phyloP scores from a whole-genome alignment of 75 land plant genomes.

The Gnetum montanum region DNA sequence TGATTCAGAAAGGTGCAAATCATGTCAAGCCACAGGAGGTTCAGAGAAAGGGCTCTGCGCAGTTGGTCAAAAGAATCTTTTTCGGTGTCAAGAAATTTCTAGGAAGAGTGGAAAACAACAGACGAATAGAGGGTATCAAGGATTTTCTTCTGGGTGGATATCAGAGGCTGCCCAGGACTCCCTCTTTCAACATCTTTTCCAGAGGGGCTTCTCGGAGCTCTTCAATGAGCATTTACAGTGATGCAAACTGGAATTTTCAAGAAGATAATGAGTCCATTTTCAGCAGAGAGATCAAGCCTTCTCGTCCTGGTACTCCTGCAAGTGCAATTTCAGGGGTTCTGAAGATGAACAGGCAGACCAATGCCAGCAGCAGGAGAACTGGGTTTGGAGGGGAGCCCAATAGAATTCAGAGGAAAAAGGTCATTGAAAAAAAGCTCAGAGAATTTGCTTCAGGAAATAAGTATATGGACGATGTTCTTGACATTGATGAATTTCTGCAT shows the following conservation, averaged over 20 bases:
- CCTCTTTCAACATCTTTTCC: constrained; percentile 11
- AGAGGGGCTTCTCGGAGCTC: neutral
- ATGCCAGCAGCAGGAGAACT: neutral
- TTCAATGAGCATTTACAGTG: constrained; percentile 7
- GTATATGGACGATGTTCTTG: constrained; percentile 32
- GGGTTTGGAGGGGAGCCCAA: neutral
- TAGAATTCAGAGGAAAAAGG: too few relatives aligned
- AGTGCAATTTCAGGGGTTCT: neutral
- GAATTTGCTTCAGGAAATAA: constrained; percentile 24
- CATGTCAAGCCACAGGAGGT: too few relatives aligned
- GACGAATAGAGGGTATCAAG: constrained; percentile 6
- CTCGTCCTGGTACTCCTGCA: neutral
- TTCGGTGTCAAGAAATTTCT: neutral
- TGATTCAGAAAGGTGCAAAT: too few relatives aligned
- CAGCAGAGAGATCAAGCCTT: neutral
- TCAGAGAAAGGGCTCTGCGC: too few relatives aligned
- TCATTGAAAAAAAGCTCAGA: constrained; percentile 16
- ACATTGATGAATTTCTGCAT: constrained; percentile 45
- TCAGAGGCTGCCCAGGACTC: constrained; percentile 21
- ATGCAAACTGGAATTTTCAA: constrained; percentile 2
- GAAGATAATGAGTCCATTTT: neutral
- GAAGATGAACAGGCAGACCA: neutral
- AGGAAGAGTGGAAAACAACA: neutral
- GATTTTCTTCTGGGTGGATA: constrained; percentile 14
- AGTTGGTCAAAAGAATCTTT: too few relatives aligned